These are phyloP conservation scores for Piedraia hortae DNA, from an alignment of 2,329 filamentous ascomycete species.

Conservation along the genomic window DNA sequence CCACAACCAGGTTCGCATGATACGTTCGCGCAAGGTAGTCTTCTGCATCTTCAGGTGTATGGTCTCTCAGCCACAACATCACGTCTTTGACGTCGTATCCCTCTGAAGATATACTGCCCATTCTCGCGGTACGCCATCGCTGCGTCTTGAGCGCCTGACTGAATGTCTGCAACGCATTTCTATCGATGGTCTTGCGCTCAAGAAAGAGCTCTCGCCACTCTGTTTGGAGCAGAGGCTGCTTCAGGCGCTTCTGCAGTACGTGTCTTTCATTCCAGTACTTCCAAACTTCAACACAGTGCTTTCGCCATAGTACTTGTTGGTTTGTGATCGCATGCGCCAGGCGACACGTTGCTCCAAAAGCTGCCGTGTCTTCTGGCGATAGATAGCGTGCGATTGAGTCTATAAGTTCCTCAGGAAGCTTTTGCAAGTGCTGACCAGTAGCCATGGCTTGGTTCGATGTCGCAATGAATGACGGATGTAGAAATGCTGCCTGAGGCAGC, in stretches of 20 bases:
- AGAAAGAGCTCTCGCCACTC: constrained; percentile 36
- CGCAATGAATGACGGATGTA: too few relatives aligned
- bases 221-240: constrained; percentile 7
- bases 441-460: too few relatives aligned
- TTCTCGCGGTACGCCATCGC: constrained; percentile 37
- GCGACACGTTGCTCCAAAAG: constrained; percentile 31
- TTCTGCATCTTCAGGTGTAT: constrained; percentile 28
- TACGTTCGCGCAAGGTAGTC: constrained; percentile 58
- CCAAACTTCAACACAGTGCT: constrained; percentile 42
- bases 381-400: constrained; percentile 45
- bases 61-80: constrained; percentile 39
- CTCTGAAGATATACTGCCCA: constrained; percentile 39
- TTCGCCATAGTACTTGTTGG: constrained; percentile 53
- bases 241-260: constrained; percentile 28
- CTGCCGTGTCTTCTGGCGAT: constrained; percentile 21
- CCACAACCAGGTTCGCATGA: constrained; percentile 46
- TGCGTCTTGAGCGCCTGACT: constrained; percentile 44
- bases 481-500: too few relatives aligned
- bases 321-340: constrained; percentile 37
- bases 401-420: constrained; percentile 60
- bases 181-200: constrained; percentile 12
- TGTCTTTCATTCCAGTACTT: constrained; percentile 47
- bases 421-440: not conserved
- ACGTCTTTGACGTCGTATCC: constrained; percentile 72
- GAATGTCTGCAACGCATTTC: constrained; percentile 18